Evolutionary conservation across 2,329 filamentous ascomycete genomes (phyloP).

Genomic region (Cephalotrichum gorgonifer): DNA sequence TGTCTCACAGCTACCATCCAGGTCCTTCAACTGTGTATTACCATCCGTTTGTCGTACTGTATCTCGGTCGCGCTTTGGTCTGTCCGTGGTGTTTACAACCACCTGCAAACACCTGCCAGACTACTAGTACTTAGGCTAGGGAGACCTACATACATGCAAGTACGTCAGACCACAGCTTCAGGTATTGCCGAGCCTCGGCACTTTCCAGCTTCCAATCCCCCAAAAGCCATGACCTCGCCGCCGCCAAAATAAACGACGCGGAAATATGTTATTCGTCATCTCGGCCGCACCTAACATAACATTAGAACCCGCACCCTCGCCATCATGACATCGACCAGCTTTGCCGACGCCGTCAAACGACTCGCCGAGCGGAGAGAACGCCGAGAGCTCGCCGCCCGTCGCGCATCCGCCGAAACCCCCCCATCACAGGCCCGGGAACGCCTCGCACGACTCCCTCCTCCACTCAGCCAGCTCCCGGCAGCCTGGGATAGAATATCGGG

Average conservation of each 20-base stretch:
- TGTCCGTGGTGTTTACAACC: too few relatives aligned
- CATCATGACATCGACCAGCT: conserved; percentile 50
- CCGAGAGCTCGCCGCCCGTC: conserved; percentile 54
- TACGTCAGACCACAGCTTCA: not conserved
- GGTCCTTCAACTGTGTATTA: too few relatives aligned
- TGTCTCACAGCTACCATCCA: too few relatives aligned
- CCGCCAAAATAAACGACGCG: not conserved
- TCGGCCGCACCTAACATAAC: not conserved
- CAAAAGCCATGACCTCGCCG: not conserved
- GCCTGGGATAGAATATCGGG: conserved; percentile 64
- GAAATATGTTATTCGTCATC: not conserved
- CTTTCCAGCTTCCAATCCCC: not conserved
- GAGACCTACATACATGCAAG: too few relatives aligned
- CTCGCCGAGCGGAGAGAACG: conserved; percentile 70
- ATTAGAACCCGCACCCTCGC: conserved; percentile 8
- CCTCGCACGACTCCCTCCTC: conserved; percentile 48
- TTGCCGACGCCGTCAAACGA: conserved; percentile 81
- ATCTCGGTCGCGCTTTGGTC: too few relatives aligned
- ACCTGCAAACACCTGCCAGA: too few relatives aligned
- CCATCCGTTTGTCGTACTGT: too few relatives aligned
- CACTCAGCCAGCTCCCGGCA: conserved; percentile 48
- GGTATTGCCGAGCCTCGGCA: conserved; percentile 4
- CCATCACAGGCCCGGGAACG: conserved; percentile 42
- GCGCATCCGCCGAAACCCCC: conserved; percentile 26
- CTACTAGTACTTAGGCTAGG: too few relatives aligned